Conservation (phyloP, 129 eudicot genomes). For the Dittrichia graveolens region DNA sequence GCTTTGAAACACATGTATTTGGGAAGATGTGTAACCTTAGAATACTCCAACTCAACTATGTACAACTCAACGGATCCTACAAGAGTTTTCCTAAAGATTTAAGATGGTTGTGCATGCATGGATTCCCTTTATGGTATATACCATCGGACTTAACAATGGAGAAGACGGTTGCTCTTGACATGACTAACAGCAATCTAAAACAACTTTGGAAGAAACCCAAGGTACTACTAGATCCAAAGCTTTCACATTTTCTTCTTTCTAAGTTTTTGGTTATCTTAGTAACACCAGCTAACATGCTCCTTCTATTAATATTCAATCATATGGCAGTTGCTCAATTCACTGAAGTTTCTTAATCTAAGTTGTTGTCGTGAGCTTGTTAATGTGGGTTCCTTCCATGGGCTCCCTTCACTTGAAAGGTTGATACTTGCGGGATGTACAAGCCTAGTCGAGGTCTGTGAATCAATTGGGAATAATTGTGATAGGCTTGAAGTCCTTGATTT, state of each 20-base stretch:
- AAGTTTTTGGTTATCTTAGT: neutral
- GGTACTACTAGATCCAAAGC: neutral
- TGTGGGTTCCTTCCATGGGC: slow-evolving; percentile 9
- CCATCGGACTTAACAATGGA: slow-evolving; percentile 28
- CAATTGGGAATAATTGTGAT: slow-evolving; percentile 13
- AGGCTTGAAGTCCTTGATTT: slow-evolving; percentile 21
- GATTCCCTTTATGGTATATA: slow-evolving; percentile 29
- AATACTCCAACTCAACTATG: slow-evolving; percentile 31
- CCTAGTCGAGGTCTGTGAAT: slow-evolving; percentile 24
- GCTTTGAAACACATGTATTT: slow-evolving; percentile 20
- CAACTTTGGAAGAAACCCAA: slow-evolving; percentile 14
- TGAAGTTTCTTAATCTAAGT: slow-evolving; percentile 31
- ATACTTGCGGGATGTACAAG: slow-evolving; percentile 16
- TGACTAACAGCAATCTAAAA: slow-evolving; percentile 20
- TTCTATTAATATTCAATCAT: neutral
- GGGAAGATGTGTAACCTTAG: slow-evolving; percentile 20
- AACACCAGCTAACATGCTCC: neutral
- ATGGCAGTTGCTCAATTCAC: slow-evolving; percentile 25
- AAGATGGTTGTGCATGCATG: slow-evolving; percentile 40
- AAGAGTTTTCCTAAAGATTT: slow-evolving; percentile 23
- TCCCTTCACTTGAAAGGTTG: slow-evolving; percentile 27
- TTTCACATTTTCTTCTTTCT: neutral
- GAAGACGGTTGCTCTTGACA: slow-evolving; percentile 23
- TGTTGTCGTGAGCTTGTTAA: slow-evolving; percentile 7
- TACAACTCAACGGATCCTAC: slow-evolving; percentile 26